Base-by-base conservation (phyloP, 306 rosid species). In the Cicer pinnatifidum region DNA sequence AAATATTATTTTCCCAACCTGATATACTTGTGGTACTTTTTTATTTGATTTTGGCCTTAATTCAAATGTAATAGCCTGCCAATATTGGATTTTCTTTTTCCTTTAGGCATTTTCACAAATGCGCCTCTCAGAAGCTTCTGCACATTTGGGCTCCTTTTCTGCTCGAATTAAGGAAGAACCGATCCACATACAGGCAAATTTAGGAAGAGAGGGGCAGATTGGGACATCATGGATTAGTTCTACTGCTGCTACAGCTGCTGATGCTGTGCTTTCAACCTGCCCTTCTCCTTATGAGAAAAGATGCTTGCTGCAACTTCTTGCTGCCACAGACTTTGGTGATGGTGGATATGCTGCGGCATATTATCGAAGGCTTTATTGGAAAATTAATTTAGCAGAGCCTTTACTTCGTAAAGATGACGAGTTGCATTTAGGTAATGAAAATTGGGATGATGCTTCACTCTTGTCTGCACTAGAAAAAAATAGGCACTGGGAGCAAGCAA, bases 401-500 rank as follows among this genome's bases (percentile, higher is more conserved):
- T 80, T 82, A 17, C 82, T 93, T 69, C 88, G 91, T 62, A 84
- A 84, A 75, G 92, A 89, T 81, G 84, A 77, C 44, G 85, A 73
- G 79, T 74, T 88, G 48, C 94, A 86, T 73, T 90, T 91, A 48
- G 97, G 89, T 43, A 77, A 87, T 51, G 96, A 93, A 80, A 84
- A 89, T 80, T 79, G 84, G 19, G 98, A 93, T 71, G 97, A 93
- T 84, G 92, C 82, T 75, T 88, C 98, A 80, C 98, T 93, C 80
- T 78, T 90, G 77, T 69, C 82, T 66, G 92, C 93, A 38, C 80
- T 91, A 53, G 92, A 88, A 83, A 83, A 88, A 67, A 93, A 89
- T 83, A 85, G 98, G 80, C 96, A 83, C 61, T 93, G 98, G 98
- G 97, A 93, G 62, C 94, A 89, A 76, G 98, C 98, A 72, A 91